These are phyloP conservation scores for Amphicarpaea edgeworthii DNA, from an alignment of 306 rosid genomes.

Conservation along the genomic window DNA sequence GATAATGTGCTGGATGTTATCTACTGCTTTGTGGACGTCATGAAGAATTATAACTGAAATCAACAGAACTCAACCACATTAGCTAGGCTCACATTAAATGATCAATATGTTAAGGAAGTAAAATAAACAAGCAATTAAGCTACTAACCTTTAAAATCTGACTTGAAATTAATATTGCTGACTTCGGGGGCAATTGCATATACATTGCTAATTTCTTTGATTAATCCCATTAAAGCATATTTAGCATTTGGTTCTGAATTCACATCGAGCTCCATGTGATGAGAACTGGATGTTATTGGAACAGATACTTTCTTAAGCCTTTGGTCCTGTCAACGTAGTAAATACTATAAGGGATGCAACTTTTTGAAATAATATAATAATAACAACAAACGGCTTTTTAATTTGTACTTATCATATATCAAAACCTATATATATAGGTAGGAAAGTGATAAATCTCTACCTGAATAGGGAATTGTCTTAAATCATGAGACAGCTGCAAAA, in stretches of 20 bases:
- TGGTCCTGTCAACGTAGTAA: constrained; percentile 67
- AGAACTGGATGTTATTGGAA: constrained; percentile 76
- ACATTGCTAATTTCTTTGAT: constrained; percentile 78
- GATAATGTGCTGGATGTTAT: constrained; percentile 78
- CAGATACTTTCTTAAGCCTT: constrained; percentile 62
- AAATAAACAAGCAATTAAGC: constrained; percentile 25
- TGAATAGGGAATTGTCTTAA: constrained; percentile 74
- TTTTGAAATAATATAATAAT: background rate
- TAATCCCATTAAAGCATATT: constrained; percentile 80
- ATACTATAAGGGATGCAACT: constrained; percentile 5
- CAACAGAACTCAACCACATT: constrained; percentile 39
- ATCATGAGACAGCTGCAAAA: constrained; percentile 80
- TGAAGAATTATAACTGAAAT: constrained; percentile 75
- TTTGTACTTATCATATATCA: background rate
- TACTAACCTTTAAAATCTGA: constrained; percentile 72
- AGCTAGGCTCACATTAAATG: constrained; percentile 39
- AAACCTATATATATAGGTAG: background rate
- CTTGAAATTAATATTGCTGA: constrained; percentile 61
- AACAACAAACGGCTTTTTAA: background rate
- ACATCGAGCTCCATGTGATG: constrained; percentile 86
- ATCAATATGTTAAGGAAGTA: constrained; percentile 13
- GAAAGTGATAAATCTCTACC: constrained; percentile 54
- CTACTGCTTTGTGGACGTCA: constrained; percentile 73
- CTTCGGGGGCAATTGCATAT: constrained; percentile 67
- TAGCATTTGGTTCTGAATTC: constrained; percentile 70